Evolutionary conservation across 2,329 filamentous ascomycete species (phyloP).

Genomic region (Phialophora tarda): DNA sequence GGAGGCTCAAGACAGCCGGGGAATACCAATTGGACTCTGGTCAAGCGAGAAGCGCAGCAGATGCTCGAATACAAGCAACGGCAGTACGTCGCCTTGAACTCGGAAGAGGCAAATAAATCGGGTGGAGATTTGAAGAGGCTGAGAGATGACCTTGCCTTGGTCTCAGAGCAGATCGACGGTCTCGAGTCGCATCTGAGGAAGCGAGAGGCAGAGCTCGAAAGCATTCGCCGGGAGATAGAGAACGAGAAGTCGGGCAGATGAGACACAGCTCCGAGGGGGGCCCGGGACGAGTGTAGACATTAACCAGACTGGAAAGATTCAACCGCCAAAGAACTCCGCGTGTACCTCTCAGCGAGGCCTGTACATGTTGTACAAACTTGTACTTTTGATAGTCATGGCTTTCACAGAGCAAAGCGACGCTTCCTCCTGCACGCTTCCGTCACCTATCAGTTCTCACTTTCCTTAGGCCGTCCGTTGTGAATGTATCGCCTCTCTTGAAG

Average conservation of each 20-base stretch:
- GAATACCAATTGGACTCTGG: conserved; percentile 76
- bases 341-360: conserved; percentile 21
- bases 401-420: conserved; percentile 9
- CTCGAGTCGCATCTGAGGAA: conserved; percentile 80
- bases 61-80: conserved; percentile 92
- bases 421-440: conserved; percentile 14
- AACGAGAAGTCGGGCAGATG: conserved; percentile 71
- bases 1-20: conserved; percentile 41
- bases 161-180: conserved; percentile 93
- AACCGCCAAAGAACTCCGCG: conserved; percentile 11
- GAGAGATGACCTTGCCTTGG: conserved; percentile 81
- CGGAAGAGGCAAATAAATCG: conserved; percentile 66
- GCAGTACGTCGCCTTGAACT: conserved; percentile 70
- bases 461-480: conserved; percentile 38
- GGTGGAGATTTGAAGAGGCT: conserved; percentile 78
- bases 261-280: neutral
- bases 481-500: conserved; percentile 40
- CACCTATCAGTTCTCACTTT: conserved; percentile 40
- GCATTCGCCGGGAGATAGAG: conserved; percentile 81
- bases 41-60: conserved; percentile 93
- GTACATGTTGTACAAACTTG: conserved; percentile 34
- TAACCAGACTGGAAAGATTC: conserved; percentile 7
- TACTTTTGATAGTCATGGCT: conserved; percentile 27
- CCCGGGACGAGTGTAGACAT: conserved; percentile 6
- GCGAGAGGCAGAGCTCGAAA: conserved; percentile 75